Conservation (phyloP, 2,329 filamentous ascomycete genomes). For the Fusarium miscanthi region DNA sequence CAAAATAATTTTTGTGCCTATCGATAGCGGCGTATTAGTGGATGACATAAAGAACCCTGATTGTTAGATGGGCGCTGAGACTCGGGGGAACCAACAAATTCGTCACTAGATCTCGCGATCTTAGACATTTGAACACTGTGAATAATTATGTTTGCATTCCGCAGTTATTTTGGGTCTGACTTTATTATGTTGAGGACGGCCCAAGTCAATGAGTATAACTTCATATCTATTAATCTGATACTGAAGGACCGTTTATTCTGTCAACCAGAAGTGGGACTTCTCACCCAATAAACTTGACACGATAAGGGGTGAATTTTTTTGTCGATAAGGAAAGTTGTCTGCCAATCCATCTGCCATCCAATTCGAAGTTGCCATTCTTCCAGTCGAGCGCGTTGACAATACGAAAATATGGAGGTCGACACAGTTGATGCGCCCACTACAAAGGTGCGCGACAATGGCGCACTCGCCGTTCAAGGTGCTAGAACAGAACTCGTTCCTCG, state of each 20-base stretch:
- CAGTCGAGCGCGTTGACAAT: slow-evolving; percentile 29
- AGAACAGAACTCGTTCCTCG: slow-evolving; percentile 65
- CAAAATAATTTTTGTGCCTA: slow-evolving; percentile 54
- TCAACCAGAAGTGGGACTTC: background rate
- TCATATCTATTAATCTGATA: background rate
- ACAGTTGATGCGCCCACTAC: slow-evolving; percentile 50
- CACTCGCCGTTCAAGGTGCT: slow-evolving; percentile 60
- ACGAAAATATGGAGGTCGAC: slow-evolving; percentile 53
- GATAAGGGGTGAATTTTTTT: slow-evolving; percentile 43
- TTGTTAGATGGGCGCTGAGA: background rate
- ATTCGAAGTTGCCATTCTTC: slow-evolving; percentile 20
- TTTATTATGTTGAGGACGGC: accelerated
- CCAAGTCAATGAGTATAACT: background rate
- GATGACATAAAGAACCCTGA: slow-evolving; percentile 12
- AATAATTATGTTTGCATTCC: accelerated
- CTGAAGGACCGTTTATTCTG: background rate
- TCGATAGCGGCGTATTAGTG: slow-evolving; percentile 46
- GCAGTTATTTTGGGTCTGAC: accelerated
- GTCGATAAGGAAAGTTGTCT: slow-evolving; percentile 49
- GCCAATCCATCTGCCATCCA: slow-evolving; percentile 31
- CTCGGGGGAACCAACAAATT: too few relatives aligned
- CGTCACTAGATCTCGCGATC: too few relatives aligned
- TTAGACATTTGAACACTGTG: accelerated
- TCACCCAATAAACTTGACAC: background rate
- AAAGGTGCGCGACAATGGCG: slow-evolving; percentile 62